These are phyloP conservation scores for Phytophthora boehmeriae DNA, from an alignment of 352 stramenopile genomes.

Conservation along the genomic window DNA sequence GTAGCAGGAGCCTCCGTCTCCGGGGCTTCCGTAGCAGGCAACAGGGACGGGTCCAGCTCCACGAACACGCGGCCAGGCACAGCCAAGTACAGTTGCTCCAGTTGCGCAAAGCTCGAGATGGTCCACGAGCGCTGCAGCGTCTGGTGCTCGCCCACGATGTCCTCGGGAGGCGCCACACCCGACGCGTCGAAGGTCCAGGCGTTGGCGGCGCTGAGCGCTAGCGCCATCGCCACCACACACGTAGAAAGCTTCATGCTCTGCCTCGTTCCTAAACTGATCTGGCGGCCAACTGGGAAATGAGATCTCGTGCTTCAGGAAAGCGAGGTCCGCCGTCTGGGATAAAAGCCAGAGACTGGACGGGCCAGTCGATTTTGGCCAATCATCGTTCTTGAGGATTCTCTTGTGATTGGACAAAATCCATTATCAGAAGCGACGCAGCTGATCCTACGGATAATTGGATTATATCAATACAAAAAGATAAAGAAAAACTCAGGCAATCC, in stretches of 20 bases:
- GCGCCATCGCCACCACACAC: conserved; percentile 22
- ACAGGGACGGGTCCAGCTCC: conserved; percentile 43
- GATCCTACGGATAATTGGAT: too few species aligned
- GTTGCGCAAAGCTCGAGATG: conserved; percentile 44
- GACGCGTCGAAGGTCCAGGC: conserved; percentile 45
- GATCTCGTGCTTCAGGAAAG: not conserved
- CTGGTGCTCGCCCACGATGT: conserved; percentile 46
- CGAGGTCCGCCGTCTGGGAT: too few species aligned
- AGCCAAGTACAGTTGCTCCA: conserved; percentile 54
- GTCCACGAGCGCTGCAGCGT: conserved; percentile 47
- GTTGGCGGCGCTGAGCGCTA: conserved; percentile 18
- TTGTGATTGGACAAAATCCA: too few species aligned
- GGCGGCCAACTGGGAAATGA: conserved; percentile 25
- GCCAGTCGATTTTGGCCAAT: too few species aligned
- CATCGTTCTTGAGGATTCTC: too few species aligned
- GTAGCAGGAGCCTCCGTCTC: conserved; percentile 10
- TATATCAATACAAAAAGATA: too few species aligned
- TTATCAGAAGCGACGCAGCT: too few species aligned
- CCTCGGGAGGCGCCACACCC: conserved; percentile 29
- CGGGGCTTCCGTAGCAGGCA: conserved; percentile 9
- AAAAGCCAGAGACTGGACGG: too few species aligned
- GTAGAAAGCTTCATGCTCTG: conserved; percentile 33
- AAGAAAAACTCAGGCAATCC: too few species aligned
- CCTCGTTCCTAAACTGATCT: not conserved
- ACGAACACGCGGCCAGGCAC: conserved; percentile 65